Evolutionary conservation across 2,329 filamentous ascomycete genomes (phyloP).

Genomic region (Gliomastix tumulicola): DNA sequence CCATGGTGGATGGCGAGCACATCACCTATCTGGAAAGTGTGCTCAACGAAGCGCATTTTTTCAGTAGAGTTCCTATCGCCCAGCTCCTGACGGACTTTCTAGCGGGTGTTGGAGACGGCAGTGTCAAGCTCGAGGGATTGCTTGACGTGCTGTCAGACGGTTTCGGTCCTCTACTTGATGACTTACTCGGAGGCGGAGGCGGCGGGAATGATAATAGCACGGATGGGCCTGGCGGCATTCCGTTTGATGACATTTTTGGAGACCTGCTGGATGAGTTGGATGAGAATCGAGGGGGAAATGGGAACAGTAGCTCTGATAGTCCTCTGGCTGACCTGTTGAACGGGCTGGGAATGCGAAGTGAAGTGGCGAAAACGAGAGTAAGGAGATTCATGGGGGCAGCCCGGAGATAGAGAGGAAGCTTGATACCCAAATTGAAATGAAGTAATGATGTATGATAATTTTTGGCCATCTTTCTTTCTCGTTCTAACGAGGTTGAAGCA

Average conservation of each 20-base stretch:
- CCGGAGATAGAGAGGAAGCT: too few species aligned
- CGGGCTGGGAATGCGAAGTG: background rate
- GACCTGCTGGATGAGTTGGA: too few species aligned
- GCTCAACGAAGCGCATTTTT: slow-evolving; percentile 27
- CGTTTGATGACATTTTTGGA: too few species aligned
- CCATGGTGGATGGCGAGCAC: slow-evolving; percentile 30
- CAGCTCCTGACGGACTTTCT: slow-evolving; percentile 28
- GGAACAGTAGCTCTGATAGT: background rate
- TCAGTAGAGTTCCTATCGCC: slow-evolving; percentile 26
- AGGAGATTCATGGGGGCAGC: too few species aligned
- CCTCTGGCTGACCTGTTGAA: background rate
- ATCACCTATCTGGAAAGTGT: slow-evolving; percentile 35
- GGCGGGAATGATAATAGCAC: too few species aligned
- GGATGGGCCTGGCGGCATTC: too few species aligned
- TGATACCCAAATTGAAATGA: too few species aligned
- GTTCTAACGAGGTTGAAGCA: too few species aligned
- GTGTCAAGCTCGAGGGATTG: slow-evolving; percentile 5
- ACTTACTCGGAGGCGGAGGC: too few species aligned
- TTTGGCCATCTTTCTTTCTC: too few species aligned
- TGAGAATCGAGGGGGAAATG: background rate
- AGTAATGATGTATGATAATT: too few species aligned
- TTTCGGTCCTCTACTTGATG: slow-evolving; percentile 1
- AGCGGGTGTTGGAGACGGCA: slow-evolving; percentile 16
- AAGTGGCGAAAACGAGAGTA: too few species aligned
- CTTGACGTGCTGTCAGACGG: background rate